Base-by-base conservation (phyloP, 2,329 filamentous ascomycete species). In the Coniochaeta hoffmannii region DNA sequence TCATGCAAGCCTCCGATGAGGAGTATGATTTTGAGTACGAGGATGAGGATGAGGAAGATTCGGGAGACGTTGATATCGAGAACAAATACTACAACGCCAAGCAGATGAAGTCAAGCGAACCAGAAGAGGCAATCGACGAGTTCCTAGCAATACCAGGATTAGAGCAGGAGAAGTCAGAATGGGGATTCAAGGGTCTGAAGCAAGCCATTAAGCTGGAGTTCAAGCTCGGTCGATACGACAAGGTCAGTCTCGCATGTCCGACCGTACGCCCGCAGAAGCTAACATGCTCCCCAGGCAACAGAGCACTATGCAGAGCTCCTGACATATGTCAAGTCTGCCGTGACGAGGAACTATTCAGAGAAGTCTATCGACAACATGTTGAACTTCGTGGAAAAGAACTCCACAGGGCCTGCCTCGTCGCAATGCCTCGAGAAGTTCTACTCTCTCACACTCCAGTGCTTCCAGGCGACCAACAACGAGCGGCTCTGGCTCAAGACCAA, bases 1-100 rank as follows among this genome's bases (percentile, higher is more conserved):
- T 95, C 71, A 95, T 95, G 90, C 89, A 94, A 73, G 90, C 91
- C 69, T 94, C 90, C 4, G 90, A 90, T 58, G 86, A 90, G 69
- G 87, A 92, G 83, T 97, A 97, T 69, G 94, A 97, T 73, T 97
- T 97, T 70, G 93, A 97, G 68, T 97, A 97, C 72, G 93, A 97
- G 69, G 94, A 91, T 64, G 74, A 86, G 57, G 90, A 96, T 56
- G 91, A 94, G 51, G 89, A 95, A 44, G 87, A 96, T 56, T 85
- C 82, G 31, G 91, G 87, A 56, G 90, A 97, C 69, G 89, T 97
- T 64, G 91, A 93, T 63, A 95, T 97, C 69, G 94, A 99, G 71
- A 99, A 99, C 78, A 97, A 96, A 75, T 99, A 99, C 78, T 99
- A 97, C 80, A 97, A 97, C 73, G 94, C 94, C 44, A 99, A 99